Percentiles rank a stretch among this genome's conserved stretches.
Conservation (phyloP, 2,329 filamentous ascomycete species). For the Beauveria australis region DNA sequence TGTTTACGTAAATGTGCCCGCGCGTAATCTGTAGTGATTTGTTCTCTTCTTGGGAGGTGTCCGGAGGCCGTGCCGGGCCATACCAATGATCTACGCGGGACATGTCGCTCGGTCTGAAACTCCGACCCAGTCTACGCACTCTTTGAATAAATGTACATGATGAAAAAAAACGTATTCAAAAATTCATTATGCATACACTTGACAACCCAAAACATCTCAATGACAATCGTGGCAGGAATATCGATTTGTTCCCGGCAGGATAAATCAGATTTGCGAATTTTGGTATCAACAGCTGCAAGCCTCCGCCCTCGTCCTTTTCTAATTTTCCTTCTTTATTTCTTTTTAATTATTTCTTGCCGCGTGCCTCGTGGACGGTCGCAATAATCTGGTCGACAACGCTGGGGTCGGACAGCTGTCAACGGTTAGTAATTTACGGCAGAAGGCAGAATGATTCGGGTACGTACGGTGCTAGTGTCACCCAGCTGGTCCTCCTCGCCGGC, state of each 20-base stretch:
- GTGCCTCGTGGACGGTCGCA: constrained; percentile 59
- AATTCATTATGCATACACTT: background rate
- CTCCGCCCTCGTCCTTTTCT: background rate
- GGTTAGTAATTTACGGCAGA: background rate
- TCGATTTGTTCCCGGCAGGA: background rate
- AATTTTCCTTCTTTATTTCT: background rate
- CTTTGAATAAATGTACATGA: too few relatives aligned
- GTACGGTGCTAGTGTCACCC: constrained; percentile 84
- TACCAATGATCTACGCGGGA: background rate
- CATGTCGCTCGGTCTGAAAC: background rate
- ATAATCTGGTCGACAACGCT: constrained; percentile 82
- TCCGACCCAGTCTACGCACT: background rate
- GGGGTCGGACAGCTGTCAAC: constrained; percentile 67
- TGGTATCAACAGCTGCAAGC: constrained; percentile 1
- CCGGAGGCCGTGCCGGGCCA: too few relatives aligned
- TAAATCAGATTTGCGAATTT: background rate
- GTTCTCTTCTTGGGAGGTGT: too few relatives aligned
- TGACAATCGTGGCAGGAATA: background rate
- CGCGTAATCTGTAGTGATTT: too few relatives aligned
- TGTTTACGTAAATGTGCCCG: background rate
- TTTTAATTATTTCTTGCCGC: constrained; percentile 37
- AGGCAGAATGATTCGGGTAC: constrained; percentile 25
- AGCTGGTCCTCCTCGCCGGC: constrained; percentile 96
- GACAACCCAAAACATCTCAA: background rate
- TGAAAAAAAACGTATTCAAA: background rate